A percentile compares a stretch with the other conserved stretches of the same genome.
Evolutionary conservation across 371 early-diverging fungal genomes (phyloP).

Genomic region (Mucor velutinosus): DNA sequence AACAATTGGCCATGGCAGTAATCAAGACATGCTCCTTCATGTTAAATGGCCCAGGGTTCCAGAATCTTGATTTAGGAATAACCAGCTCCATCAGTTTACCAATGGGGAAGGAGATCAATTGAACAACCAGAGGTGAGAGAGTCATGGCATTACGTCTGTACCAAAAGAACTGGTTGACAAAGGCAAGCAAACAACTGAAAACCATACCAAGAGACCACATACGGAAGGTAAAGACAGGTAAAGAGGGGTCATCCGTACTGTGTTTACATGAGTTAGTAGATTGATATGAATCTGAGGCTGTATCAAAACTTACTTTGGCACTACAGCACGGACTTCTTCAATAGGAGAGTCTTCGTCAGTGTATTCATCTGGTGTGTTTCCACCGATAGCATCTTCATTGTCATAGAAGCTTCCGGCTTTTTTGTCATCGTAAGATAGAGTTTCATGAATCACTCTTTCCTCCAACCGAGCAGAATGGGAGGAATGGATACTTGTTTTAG

Average conservation of each 20-base stretch:
- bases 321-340: constrained; percentile 72
- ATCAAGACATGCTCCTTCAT: constrained; percentile 88
- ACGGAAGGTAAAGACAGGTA: constrained; percentile 79
- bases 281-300: not conserved
- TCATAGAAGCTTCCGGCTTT: constrained; percentile 5
- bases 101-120: constrained; percentile 64
- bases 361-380: constrained; percentile 6
- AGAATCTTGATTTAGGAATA: constrained; percentile 55
- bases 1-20: constrained; percentile 64
- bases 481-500: constrained; percentile 1
- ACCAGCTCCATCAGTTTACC: constrained; percentile 65
- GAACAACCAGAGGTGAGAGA: constrained; percentile 55
- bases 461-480: not conserved
- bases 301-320: constrained; percentile 34
- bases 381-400: not conserved
- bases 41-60: constrained; percentile 86
- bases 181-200: constrained; percentile 59
- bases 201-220: constrained; percentile 70
- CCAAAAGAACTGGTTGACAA: constrained; percentile 81
- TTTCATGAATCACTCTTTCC: not conserved
- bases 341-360: constrained; percentile 74
- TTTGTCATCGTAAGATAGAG: not conserved
- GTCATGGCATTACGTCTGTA: constrained; percentile 61
- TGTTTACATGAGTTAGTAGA: constrained; percentile 2
- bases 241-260: constrained; percentile 65